Base-by-base conservation (phyloP, 495 filamentous ascomycete species). In the Talaromyces borbonicus region DNA sequence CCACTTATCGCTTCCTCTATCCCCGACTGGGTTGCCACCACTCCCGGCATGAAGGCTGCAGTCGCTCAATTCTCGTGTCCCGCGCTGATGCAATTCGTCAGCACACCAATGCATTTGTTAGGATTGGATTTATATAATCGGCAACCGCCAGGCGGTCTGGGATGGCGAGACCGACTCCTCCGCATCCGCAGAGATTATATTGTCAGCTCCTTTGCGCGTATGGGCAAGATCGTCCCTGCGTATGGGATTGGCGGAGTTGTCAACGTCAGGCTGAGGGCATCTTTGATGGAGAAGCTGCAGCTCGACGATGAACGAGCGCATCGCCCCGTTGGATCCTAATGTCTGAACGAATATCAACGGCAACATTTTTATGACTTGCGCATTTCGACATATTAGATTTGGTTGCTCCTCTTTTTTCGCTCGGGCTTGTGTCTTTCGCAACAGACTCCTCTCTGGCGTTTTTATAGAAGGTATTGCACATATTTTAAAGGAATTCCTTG, bases 161-260 rank as follows among this genome's bases (percentile, higher is more conserved):
- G 52, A 3, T 79, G 73, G 71, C 59, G 63, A 33, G 78, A 83
- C 4, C 71, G 90, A 31, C 72, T 72, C 64, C 52, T 62, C 12
- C 74, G 78, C 37, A 80, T 96, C 9, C 67, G 72, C 40, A 73
- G 74, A 58, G 89, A 95, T 56, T 96, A 89, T 75, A 67, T 72
- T 19, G 71, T 83, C 7, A 93, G 86, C 56, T 78, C 77, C 31
- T 72, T 75, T 55, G 90, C 90, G 52, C 71, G 92, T 40, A 85
- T 96, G 69, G 85, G 83, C 31, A 80, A 92, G 66, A 95, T 96
- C 54, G 75, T 97, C 20, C 90, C 92, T 39, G 90, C 90, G 14
- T 96, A 95, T 74, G 90, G 90, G 22, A 68, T 95, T 35, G 90
- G 90, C 1, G 90, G 90, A 2, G 89, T 95, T 36, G 83, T 89